Evolutionary conservation across 768 basidiomycete genomes (phyloP), one percentile per base, ranked within the genome.

Genomic region (Trametes cubensis): DNA sequence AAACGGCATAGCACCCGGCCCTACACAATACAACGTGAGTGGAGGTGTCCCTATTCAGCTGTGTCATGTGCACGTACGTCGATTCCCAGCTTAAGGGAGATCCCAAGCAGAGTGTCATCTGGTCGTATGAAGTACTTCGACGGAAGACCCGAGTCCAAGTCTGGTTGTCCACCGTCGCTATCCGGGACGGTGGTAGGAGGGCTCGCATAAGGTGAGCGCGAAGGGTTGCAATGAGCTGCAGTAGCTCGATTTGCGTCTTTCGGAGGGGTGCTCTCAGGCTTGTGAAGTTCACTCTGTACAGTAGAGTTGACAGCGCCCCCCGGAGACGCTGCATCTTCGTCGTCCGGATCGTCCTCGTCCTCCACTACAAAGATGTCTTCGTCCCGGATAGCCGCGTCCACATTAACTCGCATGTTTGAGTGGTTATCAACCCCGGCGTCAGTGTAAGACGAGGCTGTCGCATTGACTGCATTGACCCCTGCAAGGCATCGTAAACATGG

Each of bases 401-500:
- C 20, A 66, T 87, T 84, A 18, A 51, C 42, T 3, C 23, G 56
- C 67, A 54, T 13, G 51, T 28, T 28, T 49, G 26, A 4, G 48
- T 6, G 14, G 14, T 49, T 13, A n/a, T 4, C 25, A n/a, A 11
- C 23, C 25, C 15, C 14, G 30, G 4, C 5, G 26, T 2, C 18
- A 17, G 25, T 11, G 0, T 13, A 40, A 17, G 25, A 30, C 25
- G 53, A 54, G 20, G 46, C 25, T 14, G 25, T 38, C 14, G 64
- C 38, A n/a, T 60, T 66, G 28, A 67, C 62, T 15, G 70, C 62
- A 17, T 61, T 55, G 17, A 76, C 70, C 6, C 87, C 87, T 14
- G 79, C 83, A 2, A 89, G 78, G 69, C 90, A 92, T 7, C 80
- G 78, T 18, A 92, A 73, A 71, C 90, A 92, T 7, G 90, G 90